Evolutionary conservation across 306 rosid species (phyloP).

Genomic region (Ormosia semicastrata): DNA sequence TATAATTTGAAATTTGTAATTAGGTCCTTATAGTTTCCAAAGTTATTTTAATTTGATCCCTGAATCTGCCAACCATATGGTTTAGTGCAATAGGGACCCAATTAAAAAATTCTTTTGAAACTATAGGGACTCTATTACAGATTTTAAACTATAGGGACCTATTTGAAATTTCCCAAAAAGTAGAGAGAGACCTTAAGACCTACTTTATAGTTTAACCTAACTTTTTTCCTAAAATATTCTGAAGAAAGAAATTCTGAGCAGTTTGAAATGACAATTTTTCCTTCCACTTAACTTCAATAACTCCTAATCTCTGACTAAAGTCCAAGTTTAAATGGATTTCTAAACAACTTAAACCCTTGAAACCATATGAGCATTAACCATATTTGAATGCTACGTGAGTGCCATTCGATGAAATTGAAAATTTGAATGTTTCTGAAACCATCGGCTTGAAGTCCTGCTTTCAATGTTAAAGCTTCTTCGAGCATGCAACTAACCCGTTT

Average conservation of each 20-base stretch:
- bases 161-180: background rate
- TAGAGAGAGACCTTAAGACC: background rate
- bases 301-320: background rate
- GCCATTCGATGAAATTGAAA: background rate
- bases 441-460: background rate
- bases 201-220: background rate
- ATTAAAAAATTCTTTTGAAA: background rate
- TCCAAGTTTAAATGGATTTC: background rate
- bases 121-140: background rate
- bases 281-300: background rate
- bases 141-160: background rate
- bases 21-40: background rate
- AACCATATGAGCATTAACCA: background rate
- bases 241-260: slow-evolving; percentile 8
- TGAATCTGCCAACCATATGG: background rate
- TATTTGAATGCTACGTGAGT: background rate
- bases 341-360: background rate
- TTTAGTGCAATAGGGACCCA: background rate
- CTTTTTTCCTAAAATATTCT: background rate
- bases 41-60: no score
- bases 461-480: background rate
- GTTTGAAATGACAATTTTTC: background rate
- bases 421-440: background rate
- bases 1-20: background rate
- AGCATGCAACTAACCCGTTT: background rate